phyloP scores from a whole-genome alignment of 2,329 filamentous ascomycete genomes.

The Beauveria sp. region DNA sequence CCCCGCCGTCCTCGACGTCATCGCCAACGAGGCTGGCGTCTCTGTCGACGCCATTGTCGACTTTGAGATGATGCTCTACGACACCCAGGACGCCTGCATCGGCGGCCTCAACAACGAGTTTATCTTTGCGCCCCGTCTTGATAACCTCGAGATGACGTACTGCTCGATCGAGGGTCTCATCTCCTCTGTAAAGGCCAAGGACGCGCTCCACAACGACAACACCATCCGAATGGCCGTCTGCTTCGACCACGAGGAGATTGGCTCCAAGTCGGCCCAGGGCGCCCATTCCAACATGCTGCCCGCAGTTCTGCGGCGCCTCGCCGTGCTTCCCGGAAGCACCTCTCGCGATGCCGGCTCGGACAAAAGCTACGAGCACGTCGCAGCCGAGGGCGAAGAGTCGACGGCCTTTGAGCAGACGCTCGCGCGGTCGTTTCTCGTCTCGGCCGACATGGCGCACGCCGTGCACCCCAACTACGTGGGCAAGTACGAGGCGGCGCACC shows the following conservation, averaged over 20 bases:
- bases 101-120: conserved; percentile 90
- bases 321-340: conserved; percentile 61
- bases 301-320: conserved; percentile 77
- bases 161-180: conserved; percentile 83
- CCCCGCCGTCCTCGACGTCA: conserved; percentile 74
- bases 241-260: conserved; percentile 98
- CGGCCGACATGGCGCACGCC: conserved; percentile 95
- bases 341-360: conserved; percentile 60
- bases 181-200: conserved; percentile 58
- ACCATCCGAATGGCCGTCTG: conserved; percentile 86
- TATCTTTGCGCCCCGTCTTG: conserved; percentile 89
- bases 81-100: conserved; percentile 83
- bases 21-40: conserved; percentile 71
- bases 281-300: conserved; percentile 90
- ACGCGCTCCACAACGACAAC: conserved; percentile 64
- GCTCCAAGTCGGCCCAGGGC: conserved; percentile 84
- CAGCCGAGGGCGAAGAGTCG: conserved; percentile 51
- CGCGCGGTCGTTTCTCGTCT: conserved; percentile 84
- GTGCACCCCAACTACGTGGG: conserved; percentile 89
- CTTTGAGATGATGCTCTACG: conserved; percentile 95
- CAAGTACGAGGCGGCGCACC: conserved; percentile 88
- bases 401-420: conserved; percentile 93
- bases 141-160: conserved; percentile 96
- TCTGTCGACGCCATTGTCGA: conserved; percentile 69
- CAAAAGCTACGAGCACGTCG: conserved; percentile 47